These are phyloP conservation scores for Xylariomycetidae sp. DNA, from an alignment of 2,329 filamentous ascomycete species.

Conservation along the genomic window DNA sequence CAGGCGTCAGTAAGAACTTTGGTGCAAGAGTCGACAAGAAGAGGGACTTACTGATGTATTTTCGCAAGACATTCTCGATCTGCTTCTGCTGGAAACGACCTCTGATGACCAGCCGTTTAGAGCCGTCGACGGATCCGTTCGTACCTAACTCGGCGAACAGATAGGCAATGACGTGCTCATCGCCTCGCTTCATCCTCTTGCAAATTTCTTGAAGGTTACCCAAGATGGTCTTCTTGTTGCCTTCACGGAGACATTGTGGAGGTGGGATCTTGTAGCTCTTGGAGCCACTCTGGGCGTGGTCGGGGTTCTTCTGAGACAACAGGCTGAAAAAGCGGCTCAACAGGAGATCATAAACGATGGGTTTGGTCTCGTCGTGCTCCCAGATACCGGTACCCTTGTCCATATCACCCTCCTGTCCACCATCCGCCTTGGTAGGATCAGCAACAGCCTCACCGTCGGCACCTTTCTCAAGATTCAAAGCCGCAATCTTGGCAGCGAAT, in stretches of 20 bases:
- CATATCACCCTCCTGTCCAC: slow-evolving; percentile 69
- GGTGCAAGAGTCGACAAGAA: background rate
- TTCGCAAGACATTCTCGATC: slow-evolving; percentile 92
- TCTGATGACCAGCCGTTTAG: slow-evolving; percentile 92
- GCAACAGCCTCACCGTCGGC: slow-evolving; percentile 41
- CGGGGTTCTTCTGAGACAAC: slow-evolving; percentile 92
- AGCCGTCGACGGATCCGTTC: slow-evolving; percentile 90
- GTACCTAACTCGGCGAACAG: slow-evolving; percentile 98
- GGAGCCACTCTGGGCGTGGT: slow-evolving; percentile 80
- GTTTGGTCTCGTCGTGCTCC: slow-evolving; percentile 71
- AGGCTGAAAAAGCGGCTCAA: slow-evolving; percentile 92
- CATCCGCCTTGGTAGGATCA: slow-evolving; percentile 44
- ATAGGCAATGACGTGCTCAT: slow-evolving; percentile 96
- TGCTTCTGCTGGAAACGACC: slow-evolving; percentile 99
- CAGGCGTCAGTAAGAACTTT: slow-evolving; percentile 24
- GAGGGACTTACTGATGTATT: slow-evolving; percentile 75
- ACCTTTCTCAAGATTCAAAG: slow-evolving; percentile 58
- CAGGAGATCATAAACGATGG: slow-evolving; percentile 80
- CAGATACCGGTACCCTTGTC: slow-evolving; percentile 87
- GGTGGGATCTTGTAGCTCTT: slow-evolving; percentile 99
- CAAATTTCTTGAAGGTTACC: slow-evolving; percentile 98
- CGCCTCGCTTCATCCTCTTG: slow-evolving; percentile 98
- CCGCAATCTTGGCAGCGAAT: slow-evolving; percentile 56
- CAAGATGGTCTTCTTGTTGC: slow-evolving; percentile 99
- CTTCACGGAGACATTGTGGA: slow-evolving; percentile 97